Percentiles rank a stretch among this genome's conserved stretches.
phyloP scores from a whole-genome alignment of 768 basidiomycete genomes.

The Chalciporus sphaerocephalus region DNA sequence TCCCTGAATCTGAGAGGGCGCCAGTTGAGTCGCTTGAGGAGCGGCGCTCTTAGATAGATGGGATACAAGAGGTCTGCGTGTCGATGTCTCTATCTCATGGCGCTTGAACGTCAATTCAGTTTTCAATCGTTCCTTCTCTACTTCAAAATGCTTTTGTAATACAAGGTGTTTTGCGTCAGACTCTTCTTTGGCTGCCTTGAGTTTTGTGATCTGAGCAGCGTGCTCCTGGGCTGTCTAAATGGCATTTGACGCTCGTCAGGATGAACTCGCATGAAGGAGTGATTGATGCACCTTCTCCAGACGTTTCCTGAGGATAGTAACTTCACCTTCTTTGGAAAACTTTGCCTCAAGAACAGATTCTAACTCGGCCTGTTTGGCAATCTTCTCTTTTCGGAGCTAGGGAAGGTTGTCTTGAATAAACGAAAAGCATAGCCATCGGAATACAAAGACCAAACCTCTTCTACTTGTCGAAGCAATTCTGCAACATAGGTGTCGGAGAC shows the following conservation, averaged over 20 bases:
- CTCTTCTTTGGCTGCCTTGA: conserved; percentile 59
- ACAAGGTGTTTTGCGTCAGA: conserved; percentile 52
- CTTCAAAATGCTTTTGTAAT: conserved; percentile 58
- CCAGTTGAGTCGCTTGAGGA: conserved; percentile 38
- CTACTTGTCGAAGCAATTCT: conserved; percentile 35
- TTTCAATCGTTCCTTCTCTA: conserved; percentile 64
- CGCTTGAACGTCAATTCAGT: conserved; percentile 74
- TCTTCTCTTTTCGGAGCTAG: conserved; percentile 51
- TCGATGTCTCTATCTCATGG: conserved; percentile 60
- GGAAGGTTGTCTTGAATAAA: conserved; percentile 7
- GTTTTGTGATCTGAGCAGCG: conserved; percentile 48
- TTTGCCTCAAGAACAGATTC: conserved; percentile 48
- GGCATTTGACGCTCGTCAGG: neutral
- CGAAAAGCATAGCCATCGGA: conserved; percentile 7
- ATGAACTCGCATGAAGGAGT: neutral
- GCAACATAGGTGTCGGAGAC: conserved; percentile 7
- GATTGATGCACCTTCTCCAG: conserved; percentile 54
- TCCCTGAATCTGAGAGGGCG: conserved; percentile 38
- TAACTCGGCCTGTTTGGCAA: conserved; percentile 41
- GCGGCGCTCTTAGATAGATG: conserved; percentile 43
- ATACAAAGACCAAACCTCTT: conserved; percentile 40
- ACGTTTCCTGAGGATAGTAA: conserved; percentile 57
- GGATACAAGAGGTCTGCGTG: conserved; percentile 46
- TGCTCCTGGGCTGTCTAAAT: conserved; percentile 57
- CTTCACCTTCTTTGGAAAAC: conserved; percentile 66